Percentiles rank a stretch among this genome's conserved stretches.
These are phyloP conservation scores for Piper betle DNA, from an alignment of 164 flowering plant genomes.

Conservation along the genomic window DNA sequence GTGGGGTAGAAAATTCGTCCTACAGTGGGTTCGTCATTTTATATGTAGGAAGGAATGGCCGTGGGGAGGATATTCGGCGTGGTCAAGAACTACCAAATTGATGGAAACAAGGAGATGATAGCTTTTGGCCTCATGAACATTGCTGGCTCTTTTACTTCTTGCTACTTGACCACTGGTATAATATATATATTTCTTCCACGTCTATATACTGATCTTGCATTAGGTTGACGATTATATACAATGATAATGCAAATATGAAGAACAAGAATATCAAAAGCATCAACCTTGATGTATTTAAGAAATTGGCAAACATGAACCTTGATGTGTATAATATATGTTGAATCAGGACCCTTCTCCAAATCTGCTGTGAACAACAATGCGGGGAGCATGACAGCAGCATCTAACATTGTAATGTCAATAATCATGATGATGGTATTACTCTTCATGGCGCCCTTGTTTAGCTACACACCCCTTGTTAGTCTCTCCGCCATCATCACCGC, in stretches of 20 bases:
- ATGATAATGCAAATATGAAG: no score
- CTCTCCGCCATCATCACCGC: constrained; percentile 79
- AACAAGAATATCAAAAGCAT: neutral
- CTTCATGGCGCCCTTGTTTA: constrained; percentile 65
- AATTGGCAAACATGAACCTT: neutral
- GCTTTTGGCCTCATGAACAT: constrained; percentile 94
- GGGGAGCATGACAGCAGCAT: constrained; percentile 57
- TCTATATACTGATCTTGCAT: no score
- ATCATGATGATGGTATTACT: constrained; percentile 62
- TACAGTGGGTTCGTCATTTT: no score
- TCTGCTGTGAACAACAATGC: constrained; percentile 82
- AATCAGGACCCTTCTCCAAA: constrained; percentile 82
- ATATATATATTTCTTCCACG: neutral
- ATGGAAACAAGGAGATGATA: constrained; percentile 94
- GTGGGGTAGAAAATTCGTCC: no score
- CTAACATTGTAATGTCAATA: constrained; percentile 62
- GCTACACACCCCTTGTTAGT: constrained; percentile 80
- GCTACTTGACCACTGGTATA: constrained; percentile 87
- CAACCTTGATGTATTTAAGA: no score
- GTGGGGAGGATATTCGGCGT: constrained; percentile 82
- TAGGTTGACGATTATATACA: no score
- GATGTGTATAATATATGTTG: neutral
- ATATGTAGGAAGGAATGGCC: constrained; percentile 81
- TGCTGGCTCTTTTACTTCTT: constrained; percentile 70
- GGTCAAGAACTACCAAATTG: constrained; percentile 46